phyloP scores from a whole-genome alignment of 2,329 filamentous ascomycete genomes.

The Kalmusia sp. region DNA sequence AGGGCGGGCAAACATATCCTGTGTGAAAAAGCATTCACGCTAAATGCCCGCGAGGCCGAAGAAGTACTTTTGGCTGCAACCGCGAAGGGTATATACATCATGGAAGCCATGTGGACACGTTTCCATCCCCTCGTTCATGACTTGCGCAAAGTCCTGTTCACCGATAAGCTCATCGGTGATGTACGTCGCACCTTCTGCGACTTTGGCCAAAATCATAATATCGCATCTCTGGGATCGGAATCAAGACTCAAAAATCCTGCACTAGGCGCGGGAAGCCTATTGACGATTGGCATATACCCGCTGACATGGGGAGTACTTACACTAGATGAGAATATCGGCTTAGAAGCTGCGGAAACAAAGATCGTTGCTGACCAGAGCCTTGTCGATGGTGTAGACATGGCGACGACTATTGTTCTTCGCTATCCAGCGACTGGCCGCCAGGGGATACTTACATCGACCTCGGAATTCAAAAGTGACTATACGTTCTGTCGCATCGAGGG shows the following conservation, averaged over 20 bases:
- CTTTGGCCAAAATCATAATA: slow-evolving; percentile 61
- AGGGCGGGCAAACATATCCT: slow-evolving; percentile 82
- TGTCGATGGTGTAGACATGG: slow-evolving; percentile 12
- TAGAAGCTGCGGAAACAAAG: neutral
- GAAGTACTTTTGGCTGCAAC: slow-evolving; percentile 74
- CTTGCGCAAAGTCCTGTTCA: slow-evolving; percentile 66
- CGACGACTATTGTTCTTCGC: slow-evolving; percentile 9
- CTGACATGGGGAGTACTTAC: slow-evolving; percentile 89
- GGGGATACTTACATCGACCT: slow-evolving; percentile 59
- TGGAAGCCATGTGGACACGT: slow-evolving; percentile 77
- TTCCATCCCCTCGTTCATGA: slow-evolving; percentile 83
- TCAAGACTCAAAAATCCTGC: slow-evolving; percentile 72
- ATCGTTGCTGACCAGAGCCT: slow-evolving; percentile 12
- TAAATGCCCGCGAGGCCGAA: slow-evolving; percentile 75
- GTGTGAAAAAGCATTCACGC: slow-evolving; percentile 86
- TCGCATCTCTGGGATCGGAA: slow-evolving; percentile 58
- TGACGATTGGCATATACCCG: slow-evolving; percentile 84
- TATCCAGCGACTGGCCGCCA: slow-evolving; percentile 11
- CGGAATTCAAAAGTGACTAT: slow-evolving; percentile 44
- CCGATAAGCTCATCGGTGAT: slow-evolving; percentile 54
- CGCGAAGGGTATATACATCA: slow-evolving; percentile 59
- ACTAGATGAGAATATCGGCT: slow-evolving; percentile 66
- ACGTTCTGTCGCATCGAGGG: slow-evolving; percentile 50
- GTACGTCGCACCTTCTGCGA: slow-evolving; percentile 62
- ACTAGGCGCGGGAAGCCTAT: slow-evolving; percentile 77